A percentile compares a stretch with the other conserved stretches of the same genome.
phyloP scores from a whole-genome alignment of 2,329 filamentous ascomycete genomes.

The Penicillium sp. region DNA sequence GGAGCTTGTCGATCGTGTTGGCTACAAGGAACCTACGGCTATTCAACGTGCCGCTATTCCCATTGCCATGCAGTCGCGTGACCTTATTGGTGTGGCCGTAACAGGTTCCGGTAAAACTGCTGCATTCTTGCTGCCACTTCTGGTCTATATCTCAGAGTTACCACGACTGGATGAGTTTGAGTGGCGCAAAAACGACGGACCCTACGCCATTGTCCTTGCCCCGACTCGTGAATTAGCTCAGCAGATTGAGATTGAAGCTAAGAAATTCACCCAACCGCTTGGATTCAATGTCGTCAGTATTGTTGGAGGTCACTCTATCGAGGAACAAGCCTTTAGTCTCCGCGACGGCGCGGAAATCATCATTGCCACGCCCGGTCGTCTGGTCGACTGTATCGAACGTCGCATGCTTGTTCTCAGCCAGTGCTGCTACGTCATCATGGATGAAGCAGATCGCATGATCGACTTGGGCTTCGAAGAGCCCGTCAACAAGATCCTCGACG shows the following conservation, averaged over 20 bases:
- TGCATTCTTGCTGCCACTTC: conserved; percentile 85
- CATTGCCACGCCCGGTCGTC: conserved; percentile 95
- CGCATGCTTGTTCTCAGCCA: conserved; percentile 90
- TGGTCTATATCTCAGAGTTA: conserved; percentile 92
- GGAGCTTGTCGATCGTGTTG: conserved; percentile 79
- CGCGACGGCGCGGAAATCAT: conserved; percentile 95
- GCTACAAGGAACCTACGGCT: conserved; percentile 88
- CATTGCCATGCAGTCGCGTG: conserved; percentile 87
- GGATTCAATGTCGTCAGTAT: conserved; percentile 96
- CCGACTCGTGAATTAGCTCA: conserved; percentile 97
- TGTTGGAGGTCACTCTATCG: conserved; percentile 93
- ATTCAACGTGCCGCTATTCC: conserved; percentile 95
- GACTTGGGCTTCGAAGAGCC: conserved; percentile 97
- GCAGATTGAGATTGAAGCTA: conserved; percentile 93
- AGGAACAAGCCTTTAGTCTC: conserved; percentile 89
- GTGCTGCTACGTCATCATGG: conserved; percentile 99
- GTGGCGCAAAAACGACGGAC: conserved; percentile 87
- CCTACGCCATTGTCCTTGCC: conserved; percentile 95
- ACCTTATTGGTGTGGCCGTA: conserved; percentile 97
- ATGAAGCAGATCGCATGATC: conserved; percentile 99
- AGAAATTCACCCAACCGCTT: conserved; percentile 86
- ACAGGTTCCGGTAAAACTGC: conserved; percentile 99
- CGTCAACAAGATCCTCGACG: conserved; percentile 95
- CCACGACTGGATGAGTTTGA: conserved; percentile 82
- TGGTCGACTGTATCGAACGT: conserved; percentile 95